These are phyloP conservation scores for Elsinoe ampelina DNA, from an alignment of 2,329 filamentous ascomycete genomes.

Conservation along the genomic window DNA sequence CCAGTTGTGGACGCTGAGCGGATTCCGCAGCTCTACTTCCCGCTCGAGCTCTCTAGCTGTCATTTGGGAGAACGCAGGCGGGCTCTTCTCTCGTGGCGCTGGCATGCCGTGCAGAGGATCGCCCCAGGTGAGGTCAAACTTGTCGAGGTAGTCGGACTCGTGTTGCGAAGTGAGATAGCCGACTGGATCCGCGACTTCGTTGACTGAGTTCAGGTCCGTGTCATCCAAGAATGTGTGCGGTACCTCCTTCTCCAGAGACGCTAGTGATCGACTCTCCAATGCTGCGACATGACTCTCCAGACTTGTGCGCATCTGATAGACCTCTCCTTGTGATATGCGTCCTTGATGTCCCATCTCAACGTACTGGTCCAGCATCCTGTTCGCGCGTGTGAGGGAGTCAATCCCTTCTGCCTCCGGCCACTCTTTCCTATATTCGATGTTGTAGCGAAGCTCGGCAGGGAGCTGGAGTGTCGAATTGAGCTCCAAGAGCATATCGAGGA, in stretches of 20 bases:
- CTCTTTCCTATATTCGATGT: conserved; percentile 39
- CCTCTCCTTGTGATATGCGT: conserved; percentile 19
- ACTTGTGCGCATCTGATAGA: conserved; percentile 19
- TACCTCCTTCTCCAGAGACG: conserved; percentile 32
- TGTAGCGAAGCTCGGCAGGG: conserved; percentile 62
- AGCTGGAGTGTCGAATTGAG: conserved; percentile 79
- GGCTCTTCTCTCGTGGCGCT: conserved; percentile 16
- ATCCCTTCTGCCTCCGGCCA: conserved; percentile 16
- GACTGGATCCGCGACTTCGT: conserved; percentile 43
- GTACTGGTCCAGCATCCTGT: conserved; percentile 26
- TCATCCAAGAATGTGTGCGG: conserved; percentile 25
- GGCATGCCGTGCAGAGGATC: conserved; percentile 36
- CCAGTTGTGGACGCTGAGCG: conserved; percentile 93
- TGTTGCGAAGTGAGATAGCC: conserved; percentile 61
- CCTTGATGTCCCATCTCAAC: conserved; percentile 27
- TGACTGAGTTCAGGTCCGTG: conserved; percentile 26
- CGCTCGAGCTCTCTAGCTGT: conserved; percentile 40
- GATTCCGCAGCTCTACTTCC: conserved; percentile 57
- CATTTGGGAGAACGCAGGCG: conserved; percentile 36
- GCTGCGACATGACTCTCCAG: conserved; percentile 25
- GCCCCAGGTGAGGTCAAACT: conserved; percentile 48
- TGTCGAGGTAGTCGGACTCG: conserved; percentile 63
- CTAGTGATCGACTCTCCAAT: conserved; percentile 25
- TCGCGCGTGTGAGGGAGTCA: conserved; percentile 24
- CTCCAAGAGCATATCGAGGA: conserved; percentile 81